Evolutionary conservation across 78 protist species (phyloP), one percentile per base, ranked within the genome.

Genomic region (Monocercomonoides exilis): DNA sequence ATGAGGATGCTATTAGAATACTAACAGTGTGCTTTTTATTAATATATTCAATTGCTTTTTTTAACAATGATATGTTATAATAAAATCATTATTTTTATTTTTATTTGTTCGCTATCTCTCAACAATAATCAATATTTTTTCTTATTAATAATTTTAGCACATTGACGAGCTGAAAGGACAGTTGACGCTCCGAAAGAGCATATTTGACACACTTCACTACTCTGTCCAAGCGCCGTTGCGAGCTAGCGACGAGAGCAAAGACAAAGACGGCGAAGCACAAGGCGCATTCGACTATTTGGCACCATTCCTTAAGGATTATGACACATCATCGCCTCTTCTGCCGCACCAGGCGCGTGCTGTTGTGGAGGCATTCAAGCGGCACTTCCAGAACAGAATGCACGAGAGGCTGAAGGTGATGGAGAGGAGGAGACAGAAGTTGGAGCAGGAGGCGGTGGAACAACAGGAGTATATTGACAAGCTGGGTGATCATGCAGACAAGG

Each of bases 401-500:
- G 70, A 54, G 70, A 54, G 70, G 21, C 38, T 54, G 38, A 54
- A 54, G 21, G 21, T 21, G 21, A 54, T 79, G 82, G 43, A 79
- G 82, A 79, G 21, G 82, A 6, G 82, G 11, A 6, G 21, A 21
- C 6, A 32, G 42, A 21, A 79, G 82, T 6, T 32, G 45, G 82
- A 79, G 11, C 45, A 29, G 11, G 43, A 79, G 82, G 11, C 82
- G 45, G 21, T 33, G 42, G 21, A 21, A 6, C 82, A 79, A 41
- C 43, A 79, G 11, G 82, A 79, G 82, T 33, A 33, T 21, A 79
- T 79, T 41, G 82, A 79, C 82, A 6, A 21, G 82, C 82, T 79
- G 4, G 82, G 82, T 4, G 82, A 79, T 41, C 82, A 79, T 41
- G 82, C 82, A 5, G 82, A 79, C 43, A 4, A 6, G 82, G 82